Conservation (phyloP, 768 basidiomycete genomes). For the Lactarius pseudohatsudake region DNA sequence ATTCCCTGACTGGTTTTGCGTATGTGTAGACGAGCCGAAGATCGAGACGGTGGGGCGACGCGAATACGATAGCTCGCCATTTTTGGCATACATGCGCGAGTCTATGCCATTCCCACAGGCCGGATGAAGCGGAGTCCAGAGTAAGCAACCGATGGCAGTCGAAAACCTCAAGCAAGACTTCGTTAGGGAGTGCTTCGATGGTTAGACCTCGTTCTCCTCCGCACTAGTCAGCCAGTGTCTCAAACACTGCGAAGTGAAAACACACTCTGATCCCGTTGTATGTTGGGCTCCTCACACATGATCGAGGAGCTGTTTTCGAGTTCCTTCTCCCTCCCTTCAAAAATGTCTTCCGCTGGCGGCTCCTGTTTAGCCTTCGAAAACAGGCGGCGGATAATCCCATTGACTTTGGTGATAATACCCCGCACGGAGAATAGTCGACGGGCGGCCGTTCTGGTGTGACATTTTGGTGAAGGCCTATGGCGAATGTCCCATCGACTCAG, state of each 20-base stretch:
- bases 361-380: background rate
- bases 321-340: background rate
- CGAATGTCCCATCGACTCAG: background rate
- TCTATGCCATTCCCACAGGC: conserved; percentile 18
- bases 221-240: background rate
- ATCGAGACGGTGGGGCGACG: conserved; percentile 5
- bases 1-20: background rate
- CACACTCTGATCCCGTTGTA: background rate
- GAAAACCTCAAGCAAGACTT: conserved; percentile 16
- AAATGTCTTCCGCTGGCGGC: background rate
- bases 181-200: conserved; percentile 8
- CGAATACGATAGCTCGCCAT: conserved; percentile 13
- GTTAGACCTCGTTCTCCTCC: background rate
- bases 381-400: background rate
- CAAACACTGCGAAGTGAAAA: background rate
- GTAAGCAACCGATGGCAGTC: background rate
- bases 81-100: conserved; percentile 16
- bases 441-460: background rate
- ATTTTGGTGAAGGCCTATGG: background rate
- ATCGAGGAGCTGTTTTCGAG: background rate
- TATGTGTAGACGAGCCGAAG: conserved; percentile 12
- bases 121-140: background rate
- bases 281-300: background rate
- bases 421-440: background rate
- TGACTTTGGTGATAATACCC: background rate